These are phyloP conservation scores for Thalassiosira oceanica DNA, from an alignment of 352 stramenopile species.

Conservation along the genomic window DNA sequence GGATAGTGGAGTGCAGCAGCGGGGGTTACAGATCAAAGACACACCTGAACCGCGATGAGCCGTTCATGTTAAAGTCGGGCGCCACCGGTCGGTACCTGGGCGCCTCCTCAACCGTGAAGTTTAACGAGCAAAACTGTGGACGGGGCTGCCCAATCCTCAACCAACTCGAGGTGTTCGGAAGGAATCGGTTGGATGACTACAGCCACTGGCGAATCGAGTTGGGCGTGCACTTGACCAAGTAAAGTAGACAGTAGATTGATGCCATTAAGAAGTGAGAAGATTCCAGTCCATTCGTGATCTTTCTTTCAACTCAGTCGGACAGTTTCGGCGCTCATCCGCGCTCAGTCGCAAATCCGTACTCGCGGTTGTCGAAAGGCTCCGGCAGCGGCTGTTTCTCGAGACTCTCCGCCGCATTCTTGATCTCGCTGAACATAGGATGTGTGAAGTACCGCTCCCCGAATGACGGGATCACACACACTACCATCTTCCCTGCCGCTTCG, in stretches of 20 bases:
- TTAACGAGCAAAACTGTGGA: slow-evolving; percentile 75
- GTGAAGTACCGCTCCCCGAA: slow-evolving; percentile 85
- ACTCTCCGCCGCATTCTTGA: slow-evolving; percentile 46
- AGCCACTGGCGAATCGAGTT: slow-evolving; percentile 45
- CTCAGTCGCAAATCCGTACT: slow-evolving; percentile 61
- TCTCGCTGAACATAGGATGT: slow-evolving; percentile 61
- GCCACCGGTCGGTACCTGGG: slow-evolving; percentile 69
- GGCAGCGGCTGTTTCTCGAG: slow-evolving; percentile 56
- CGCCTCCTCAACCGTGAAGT: slow-evolving; percentile 51
- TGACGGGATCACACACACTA: slow-evolving; percentile 84
- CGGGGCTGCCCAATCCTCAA: slow-evolving; percentile 77
- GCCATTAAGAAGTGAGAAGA: not conserved
- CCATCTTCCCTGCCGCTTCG: slow-evolving; percentile 85
- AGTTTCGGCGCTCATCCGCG: slow-evolving; percentile 17
- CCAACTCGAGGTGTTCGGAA: slow-evolving; percentile 72
- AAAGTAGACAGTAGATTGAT: slow-evolving; percentile 9
- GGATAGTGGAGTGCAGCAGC: slow-evolving; percentile 58
- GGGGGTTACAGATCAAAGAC: slow-evolving; percentile 27
- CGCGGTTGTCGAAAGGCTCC: slow-evolving; percentile 62
- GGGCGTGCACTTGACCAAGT: slow-evolving; percentile 59
- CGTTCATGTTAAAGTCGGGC: slow-evolving; percentile 65
- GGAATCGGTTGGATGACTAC: slow-evolving; percentile 55
- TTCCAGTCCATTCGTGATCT: not conserved
- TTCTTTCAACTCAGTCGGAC: not conserved
- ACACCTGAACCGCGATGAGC: slow-evolving; percentile 63